These are phyloP conservation scores for Aspergillus calidoustus DNA, from an alignment of 2,329 filamentous ascomycete genomes.

Conservation along the genomic window DNA sequence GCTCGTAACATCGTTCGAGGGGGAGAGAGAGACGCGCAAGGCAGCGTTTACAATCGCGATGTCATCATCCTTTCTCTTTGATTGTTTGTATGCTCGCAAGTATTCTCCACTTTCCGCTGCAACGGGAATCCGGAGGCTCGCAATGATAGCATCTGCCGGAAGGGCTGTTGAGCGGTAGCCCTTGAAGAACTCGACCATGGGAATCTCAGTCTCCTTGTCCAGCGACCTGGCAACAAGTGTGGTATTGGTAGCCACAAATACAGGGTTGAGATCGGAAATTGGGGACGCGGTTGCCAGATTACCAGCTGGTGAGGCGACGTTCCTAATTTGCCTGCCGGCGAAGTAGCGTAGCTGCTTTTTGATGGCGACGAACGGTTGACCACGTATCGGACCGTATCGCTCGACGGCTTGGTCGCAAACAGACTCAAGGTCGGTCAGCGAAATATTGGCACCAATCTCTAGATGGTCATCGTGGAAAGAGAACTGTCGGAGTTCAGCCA, in stretches of 20 bases:
- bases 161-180: conserved; percentile 87
- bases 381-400: conserved; percentile 71
- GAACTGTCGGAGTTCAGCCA: conserved; percentile 84
- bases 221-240: conserved; percentile 79
- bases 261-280: conserved; percentile 94
- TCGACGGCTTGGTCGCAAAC: conserved; percentile 80
- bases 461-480: conserved; percentile 77
- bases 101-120: conserved; percentile 77
- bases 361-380: conserved; percentile 87
- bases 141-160: conserved; percentile 79
- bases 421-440: conserved; percentile 85
- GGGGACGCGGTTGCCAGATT: conserved; percentile 94
- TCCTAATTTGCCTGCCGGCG: conserved; percentile 91
- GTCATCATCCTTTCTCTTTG: conserved; percentile 96
- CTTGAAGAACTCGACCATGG: conserved; percentile 90
- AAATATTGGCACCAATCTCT: conserved; percentile 92
- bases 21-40: conserved; percentile 72
- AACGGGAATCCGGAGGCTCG: conserved; percentile 82
- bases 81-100: conserved; percentile 90
- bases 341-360: conserved; percentile 95
- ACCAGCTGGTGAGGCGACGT: conserved; percentile 94
- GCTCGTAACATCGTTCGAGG: conserved; percentile 71
- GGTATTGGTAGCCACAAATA: conserved; percentile 85
- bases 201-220: conserved; percentile 76
- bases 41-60: conserved; percentile 96